Conservation (phyloP, 441 rosid genomes). For the Adansonia grandidieri region DNA sequence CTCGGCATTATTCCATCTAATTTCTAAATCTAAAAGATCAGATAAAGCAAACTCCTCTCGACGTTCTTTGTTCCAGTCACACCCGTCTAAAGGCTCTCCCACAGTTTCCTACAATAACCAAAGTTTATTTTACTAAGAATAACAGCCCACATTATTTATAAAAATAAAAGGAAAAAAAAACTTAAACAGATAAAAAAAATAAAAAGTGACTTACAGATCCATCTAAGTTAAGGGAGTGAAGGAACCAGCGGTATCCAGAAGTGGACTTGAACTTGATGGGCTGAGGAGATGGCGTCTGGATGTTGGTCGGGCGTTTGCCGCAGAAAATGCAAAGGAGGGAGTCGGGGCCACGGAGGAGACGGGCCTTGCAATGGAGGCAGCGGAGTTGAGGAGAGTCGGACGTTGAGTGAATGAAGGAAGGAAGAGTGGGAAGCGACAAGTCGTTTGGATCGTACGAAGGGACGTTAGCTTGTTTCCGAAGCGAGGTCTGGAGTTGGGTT, state of each 20-base stretch:
- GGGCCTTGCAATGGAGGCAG: conserved; percentile 67
- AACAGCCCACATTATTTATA: background rate
- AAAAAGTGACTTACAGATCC: conserved; percentile 61
- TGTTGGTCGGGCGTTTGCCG: conserved; percentile 50
- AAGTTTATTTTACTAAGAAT: background rate
- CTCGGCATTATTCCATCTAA: conserved; percentile 57
- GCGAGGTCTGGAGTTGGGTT: conserved; percentile 57
- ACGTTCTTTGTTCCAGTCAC: conserved; percentile 44
- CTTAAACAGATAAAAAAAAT: background rate
- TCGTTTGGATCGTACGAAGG: conserved; percentile 51
- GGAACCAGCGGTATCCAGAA: conserved; percentile 66
- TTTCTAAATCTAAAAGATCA: conserved; percentile 69
- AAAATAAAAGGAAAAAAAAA: background rate
- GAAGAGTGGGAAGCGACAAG: conserved; percentile 43
- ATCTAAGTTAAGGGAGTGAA: conserved; percentile 62
- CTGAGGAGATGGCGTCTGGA: conserved; percentile 54
- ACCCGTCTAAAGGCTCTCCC: conserved; percentile 44
- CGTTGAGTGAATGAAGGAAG: conserved; percentile 48
- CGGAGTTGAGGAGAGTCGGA: conserved; percentile 45
- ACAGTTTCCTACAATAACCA: conserved; percentile 65
- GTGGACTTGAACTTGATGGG: conserved; percentile 72
- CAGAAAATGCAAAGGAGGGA: conserved; percentile 81
- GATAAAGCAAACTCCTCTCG: conserved; percentile 51
- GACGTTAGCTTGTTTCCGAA: conserved; percentile 61
- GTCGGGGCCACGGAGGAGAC: conserved; percentile 64